Percentiles rank a stretch among this genome's conserved stretches.
Conservation (phyloP, 2,329 filamentous ascomycete genomes). For the Tolypocladium sp. region DNA sequence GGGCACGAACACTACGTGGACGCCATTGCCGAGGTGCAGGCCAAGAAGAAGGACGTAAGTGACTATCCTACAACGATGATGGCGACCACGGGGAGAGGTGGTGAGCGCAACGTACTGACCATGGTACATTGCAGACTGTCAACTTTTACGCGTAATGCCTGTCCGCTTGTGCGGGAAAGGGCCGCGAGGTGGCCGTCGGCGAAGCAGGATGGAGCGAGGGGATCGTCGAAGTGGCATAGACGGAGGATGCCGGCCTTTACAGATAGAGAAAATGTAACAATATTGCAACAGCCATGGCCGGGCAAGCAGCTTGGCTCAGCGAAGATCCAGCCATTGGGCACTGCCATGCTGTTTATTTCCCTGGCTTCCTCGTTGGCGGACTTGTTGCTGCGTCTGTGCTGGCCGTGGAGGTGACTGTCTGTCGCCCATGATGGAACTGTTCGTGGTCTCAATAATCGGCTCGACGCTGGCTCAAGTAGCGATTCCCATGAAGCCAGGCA, state of each 20-base stretch:
- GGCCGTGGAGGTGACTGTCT: neutral
- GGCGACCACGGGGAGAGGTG: neutral
- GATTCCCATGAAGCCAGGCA: no score
- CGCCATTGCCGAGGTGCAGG: conserved; percentile 91
- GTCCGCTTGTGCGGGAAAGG: neutral
- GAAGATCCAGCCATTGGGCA: neutral
- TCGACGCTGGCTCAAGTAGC: neutral
- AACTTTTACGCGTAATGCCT: conserved; percentile 42
- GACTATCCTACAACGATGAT: neutral
- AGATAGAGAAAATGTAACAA: neutral
- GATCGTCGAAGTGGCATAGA: neutral
- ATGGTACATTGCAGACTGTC: conserved; percentile 34
- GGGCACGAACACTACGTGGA: conserved; percentile 98
- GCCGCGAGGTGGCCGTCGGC: neutral
- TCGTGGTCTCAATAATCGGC: neutral
- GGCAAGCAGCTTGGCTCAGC: neutral
- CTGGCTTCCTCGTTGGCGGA: neutral
- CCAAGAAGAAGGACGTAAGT: conserved; percentile 84
- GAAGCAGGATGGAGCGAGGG: neutral
- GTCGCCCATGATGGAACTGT: neutral
- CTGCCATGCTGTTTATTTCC: neutral
- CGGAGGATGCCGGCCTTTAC: neutral
- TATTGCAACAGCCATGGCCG: neutral
- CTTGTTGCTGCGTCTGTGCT: neutral
- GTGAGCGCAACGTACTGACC: neutral